These are phyloP conservation scores for Kernera saxatilis DNA, from an alignment of 345 rosid genomes.

Conservation along the genomic window DNA sequence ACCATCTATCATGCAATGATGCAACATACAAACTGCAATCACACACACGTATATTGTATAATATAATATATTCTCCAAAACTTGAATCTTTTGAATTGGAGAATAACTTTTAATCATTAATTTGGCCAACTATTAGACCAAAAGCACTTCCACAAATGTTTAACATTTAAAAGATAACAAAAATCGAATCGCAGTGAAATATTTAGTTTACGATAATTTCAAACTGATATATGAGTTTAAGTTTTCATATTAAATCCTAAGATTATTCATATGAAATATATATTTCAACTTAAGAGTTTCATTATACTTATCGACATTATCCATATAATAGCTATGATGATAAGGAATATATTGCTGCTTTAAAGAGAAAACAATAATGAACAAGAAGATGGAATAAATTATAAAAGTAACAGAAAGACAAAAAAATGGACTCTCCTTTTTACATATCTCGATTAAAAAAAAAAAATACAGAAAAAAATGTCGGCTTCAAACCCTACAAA, in stretches of 20 bases:
- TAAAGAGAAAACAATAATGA: neutral
- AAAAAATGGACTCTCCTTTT: constrained; percentile 22
- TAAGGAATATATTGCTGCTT: constrained; percentile 18
- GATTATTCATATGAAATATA: neutral
- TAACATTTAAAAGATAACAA: neutral
- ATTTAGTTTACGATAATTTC: neutral
- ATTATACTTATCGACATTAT: constrained; percentile 2
- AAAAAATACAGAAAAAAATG: constrained; percentile 22
- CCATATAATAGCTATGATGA: constrained; percentile 15
- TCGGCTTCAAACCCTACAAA: constrained; percentile 65
- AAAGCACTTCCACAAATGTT: neutral
- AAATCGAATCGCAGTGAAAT: neutral
- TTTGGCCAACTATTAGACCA: neutral
- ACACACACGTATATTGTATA: neutral
- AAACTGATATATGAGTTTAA: neutral
- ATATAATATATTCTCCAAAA: neutral
- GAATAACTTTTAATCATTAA: neutral
- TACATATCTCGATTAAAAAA: constrained; percentile 21
- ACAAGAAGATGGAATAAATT: constrained; percentile 8
- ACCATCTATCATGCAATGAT: too few relatives aligned
- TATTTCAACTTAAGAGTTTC: constrained; percentile 7
- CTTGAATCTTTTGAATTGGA: neutral
- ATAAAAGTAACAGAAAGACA: constrained; percentile 25
- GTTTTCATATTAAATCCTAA: neutral
- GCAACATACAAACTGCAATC: neutral